Evolutionary conservation across 1,284 basidiomycete species (phyloP).

Genomic region (Wallemia ichthyophaga): DNA sequence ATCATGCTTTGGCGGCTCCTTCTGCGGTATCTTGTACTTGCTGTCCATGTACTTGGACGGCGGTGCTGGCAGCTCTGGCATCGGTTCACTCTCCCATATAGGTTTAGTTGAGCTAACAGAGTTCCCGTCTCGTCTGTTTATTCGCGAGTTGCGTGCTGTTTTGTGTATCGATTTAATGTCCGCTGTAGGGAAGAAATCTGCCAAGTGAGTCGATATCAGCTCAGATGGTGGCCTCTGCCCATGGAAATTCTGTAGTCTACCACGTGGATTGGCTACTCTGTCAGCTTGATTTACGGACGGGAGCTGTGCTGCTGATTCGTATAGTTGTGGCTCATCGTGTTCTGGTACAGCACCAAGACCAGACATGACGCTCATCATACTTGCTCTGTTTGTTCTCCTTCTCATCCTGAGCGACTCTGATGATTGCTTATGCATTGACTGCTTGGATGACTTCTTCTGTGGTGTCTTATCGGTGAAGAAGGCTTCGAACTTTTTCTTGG

Average conservation of each 20-base stretch:
- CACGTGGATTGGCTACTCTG: conserved; percentile 6
- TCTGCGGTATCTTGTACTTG: background rate
- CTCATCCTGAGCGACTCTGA: conserved; percentile 11
- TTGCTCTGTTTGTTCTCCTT: conserved; percentile 62
- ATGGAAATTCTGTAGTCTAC: conserved; percentile 72
- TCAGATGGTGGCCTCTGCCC: conserved; percentile 91
- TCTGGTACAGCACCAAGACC: conserved; percentile 47
- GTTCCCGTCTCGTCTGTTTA: conserved; percentile 20
- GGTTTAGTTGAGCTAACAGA: conserved; percentile 3
- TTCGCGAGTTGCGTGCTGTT: conserved; percentile 49
- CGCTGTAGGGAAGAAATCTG: conserved; percentile 81
- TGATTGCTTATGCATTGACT: conserved; percentile 4
- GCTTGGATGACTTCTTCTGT: conserved; percentile 10
- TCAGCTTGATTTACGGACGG: conserved; percentile 1
- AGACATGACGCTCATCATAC: conserved; percentile 74
- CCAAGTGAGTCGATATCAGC: conserved; percentile 80
- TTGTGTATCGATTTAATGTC: conserved; percentile 66
- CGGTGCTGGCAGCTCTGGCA: background rate
- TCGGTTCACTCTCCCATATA: background rate
- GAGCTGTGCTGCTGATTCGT: conserved; percentile 2
- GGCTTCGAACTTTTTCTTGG: conserved; percentile 15
- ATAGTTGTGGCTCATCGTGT: conserved; percentile 27
- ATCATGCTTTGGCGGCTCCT: background rate
- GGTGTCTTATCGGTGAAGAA: conserved; percentile 28
- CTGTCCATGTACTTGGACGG: background rate